Base-by-base conservation (phyloP, 2,329 filamentous ascomycete genomes). In the Thelonectria discophora region DNA sequence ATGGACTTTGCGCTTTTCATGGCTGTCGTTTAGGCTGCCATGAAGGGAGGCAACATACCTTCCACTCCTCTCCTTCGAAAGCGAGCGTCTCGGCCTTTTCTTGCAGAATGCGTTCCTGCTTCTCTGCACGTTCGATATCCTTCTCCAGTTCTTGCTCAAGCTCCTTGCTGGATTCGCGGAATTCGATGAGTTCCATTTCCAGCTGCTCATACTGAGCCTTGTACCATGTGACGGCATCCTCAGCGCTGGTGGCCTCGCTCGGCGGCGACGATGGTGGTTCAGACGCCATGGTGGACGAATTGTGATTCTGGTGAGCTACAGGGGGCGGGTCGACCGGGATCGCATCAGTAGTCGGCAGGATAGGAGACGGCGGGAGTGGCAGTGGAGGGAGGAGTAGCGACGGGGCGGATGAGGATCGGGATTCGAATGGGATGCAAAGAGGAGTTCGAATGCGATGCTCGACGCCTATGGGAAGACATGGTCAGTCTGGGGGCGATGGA, bases 61-160 rank as follows among this genome's bases (percentile, higher is more conserved):
- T 98, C 95, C 95, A 99, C 79, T 99, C 95, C 60, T 98, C 93
- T 1, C 95, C 94, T 77, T 98, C 94, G 74, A 93, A 99, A 51
- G 86, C 88, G 65, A 97, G 78, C 39, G 84, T 86, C 77, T 98
- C 94, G 1, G 92, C 90, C 81, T 94, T 97, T 77, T 97, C 90
- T 76, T 94, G 90, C 70, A 97, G 79, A 66, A 88, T 83, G 65
- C 93, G 87, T 80, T 98, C 94, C 71, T 93, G 88, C 81, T 97
- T 97, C 82, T 99, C 95, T 46, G 94, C 94, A 46, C 92, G 90
- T 72, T 98, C 94, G 59, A 99, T 90, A 76, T 99, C 95, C 81
- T 94, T 96, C 79, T 99, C 95, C 55, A 99, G 83, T 78, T 98
- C 95, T 49, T 90, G 88, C 78, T 99, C 95, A 30, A 99, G 85